Base-by-base conservation (phyloP, 192 early-diverging fungal genomes). In the Entomortierella beljakovae region DNA sequence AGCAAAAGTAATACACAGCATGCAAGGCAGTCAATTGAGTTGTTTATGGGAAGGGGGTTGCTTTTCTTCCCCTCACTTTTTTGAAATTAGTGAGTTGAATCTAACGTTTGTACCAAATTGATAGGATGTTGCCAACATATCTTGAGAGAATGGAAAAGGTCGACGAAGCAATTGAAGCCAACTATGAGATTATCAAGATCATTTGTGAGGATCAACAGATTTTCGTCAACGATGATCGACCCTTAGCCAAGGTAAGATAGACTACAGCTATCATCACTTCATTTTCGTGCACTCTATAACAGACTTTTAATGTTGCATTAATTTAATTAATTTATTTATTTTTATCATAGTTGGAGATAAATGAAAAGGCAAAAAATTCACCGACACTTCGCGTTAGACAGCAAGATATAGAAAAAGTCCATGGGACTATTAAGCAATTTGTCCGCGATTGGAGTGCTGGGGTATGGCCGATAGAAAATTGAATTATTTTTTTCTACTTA, bases 371-470 rank as follows among this genome's bases (percentile, higher is more conserved):
- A 13, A 69, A 49, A 42, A 69, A 79, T 37, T 66, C 75, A 2
- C 61, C 68, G 26, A 68, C 75, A 25, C 43, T 82, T 68, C n/a
- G 70, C 38, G 33, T 84, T 53, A 56, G 79, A 23, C 90, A 93
- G 38, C 75, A 77, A 37, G 93, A 97, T 55, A 94, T 96, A 90
- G 95, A 96, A 63, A 97, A 96, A 81, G 83, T 98, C 13, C 86
- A 92, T 28, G 92, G 90, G 57, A 98, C 95, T 0, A 80, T 99
- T 56, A 91, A 93, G 64, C 98, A 98, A 74, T 94, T 98, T 88
- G 95, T 96, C 33, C 86, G 98, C 25, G 98, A 99, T 74, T 99
- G 98, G 98, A 88, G 92, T 18, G 85, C 40, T 31, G 95, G 96
- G 55, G 91, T 92, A 88, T 49, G 83, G 34, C 2, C 9, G 6